A percentile compares a stretch with the other conserved stretches of the same genome.
phyloP scores from a whole-genome alignment of 1,284 basidiomycete species.

The Tilletia indica region DNA sequence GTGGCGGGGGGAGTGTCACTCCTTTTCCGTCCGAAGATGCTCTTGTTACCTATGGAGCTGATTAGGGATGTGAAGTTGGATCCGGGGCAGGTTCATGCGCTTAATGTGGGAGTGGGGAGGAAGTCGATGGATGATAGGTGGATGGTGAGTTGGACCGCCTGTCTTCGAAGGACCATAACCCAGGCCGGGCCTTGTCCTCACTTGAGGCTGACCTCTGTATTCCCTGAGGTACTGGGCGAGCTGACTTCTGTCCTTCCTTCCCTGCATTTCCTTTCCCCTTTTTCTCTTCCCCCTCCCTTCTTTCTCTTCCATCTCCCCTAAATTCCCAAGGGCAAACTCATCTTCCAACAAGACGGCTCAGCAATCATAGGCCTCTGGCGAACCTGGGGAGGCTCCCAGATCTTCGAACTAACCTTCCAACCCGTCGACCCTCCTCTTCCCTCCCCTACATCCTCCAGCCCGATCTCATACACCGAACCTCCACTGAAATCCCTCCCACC shows the following conservation, averaged over 20 bases:
- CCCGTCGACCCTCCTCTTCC: not conserved
- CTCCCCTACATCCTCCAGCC: no score
- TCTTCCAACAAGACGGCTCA: not conserved
- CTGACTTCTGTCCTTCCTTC: not conserved
- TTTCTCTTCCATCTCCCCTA: no score
- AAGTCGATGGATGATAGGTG: slow-evolving; percentile 11
- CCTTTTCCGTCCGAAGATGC: no score
- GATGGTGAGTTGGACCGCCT: not conserved
- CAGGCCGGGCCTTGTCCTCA: no score
- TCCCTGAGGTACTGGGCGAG: not conserved
- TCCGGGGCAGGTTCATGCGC: not conserved
- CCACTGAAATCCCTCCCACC: not conserved
- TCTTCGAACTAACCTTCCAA: not conserved
- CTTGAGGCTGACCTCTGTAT: no score
- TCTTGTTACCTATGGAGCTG: no score
- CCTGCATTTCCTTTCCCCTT: not conserved
- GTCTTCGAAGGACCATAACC: no score
- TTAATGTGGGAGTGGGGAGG: not conserved
- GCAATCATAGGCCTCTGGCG: not conserved
- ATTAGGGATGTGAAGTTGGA: not conserved
- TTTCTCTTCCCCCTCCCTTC: no score
- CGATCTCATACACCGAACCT: no score
- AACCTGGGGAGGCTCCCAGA: not conserved
- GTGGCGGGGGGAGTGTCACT: no score
- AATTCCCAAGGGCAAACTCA: not conserved